Evolutionary conservation across 305 asterid genomes (phyloP).

Genomic region (Plantago lanceolata): DNA sequence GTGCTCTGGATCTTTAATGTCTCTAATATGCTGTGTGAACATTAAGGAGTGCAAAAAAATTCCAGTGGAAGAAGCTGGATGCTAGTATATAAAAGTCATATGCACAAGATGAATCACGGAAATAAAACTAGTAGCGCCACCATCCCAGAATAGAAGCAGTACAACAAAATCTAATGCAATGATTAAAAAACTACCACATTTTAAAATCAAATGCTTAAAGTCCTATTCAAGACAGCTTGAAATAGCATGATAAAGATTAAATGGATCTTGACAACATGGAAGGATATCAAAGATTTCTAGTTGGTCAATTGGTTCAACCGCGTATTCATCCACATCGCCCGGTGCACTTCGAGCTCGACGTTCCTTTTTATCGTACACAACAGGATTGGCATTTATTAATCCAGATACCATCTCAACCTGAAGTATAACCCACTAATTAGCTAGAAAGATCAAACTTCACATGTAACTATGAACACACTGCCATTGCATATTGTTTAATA

Average conservation of each 20-base stretch:
- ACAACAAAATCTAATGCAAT: no score
- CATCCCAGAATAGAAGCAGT: no score
- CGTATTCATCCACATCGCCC: conserved; percentile 50
- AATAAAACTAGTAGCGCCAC: no score
- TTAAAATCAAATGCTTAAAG: neutral
- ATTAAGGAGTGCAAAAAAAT: conserved; percentile 47
- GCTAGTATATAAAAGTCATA: neutral
- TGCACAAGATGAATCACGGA: neutral
- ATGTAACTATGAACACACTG: neutral
- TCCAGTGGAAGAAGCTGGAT: neutral
- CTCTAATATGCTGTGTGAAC: conserved; percentile 79
- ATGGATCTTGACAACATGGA: conserved; percentile 21
- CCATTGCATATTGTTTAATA: neutral
- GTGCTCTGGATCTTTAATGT: conserved; percentile 94
- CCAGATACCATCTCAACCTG: conserved; percentile 57
- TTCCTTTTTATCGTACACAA: conserved; percentile 70
- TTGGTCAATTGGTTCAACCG: conserved; percentile 67
- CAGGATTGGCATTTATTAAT: conserved; percentile 80
- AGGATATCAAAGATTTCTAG: conserved; percentile 92
- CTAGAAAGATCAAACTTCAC: neutral
- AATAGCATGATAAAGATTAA: neutral
- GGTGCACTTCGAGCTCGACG: conserved; percentile 56
- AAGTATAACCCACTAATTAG: conserved; percentile 20
- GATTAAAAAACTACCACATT: no score
- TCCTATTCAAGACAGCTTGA: neutral